These are phyloP conservation scores for cucumber (Cucumis sativus) DNA, from an alignment of 306 rosid species.

Conservation along the genomic window Cucumber_9930_V3 NC_026657.2:40700501-40701000, in stretches of 20 bases:
- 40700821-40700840: too few species aligned
- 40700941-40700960: too few species aligned
- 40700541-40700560: constrained; percentile 90
- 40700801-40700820: background rate
- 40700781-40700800: background rate
- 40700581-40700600: constrained; percentile 77
- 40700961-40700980: too few species aligned
- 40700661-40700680: too few species aligned
- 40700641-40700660: too few species aligned
- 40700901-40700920: too few species aligned
- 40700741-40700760: background rate
- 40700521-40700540: constrained; percentile 81
- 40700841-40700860: too few species aligned
- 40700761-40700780: background rate
- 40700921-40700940: too few species aligned
- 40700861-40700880: too few species aligned
- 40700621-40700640: too few species aligned
- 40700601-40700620: background rate
- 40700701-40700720: background rate
- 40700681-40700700: background rate
- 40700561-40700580: constrained; percentile 53
- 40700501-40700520: constrained; percentile 87
- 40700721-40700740: background rate
- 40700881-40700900: too few species aligned
- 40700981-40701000: too few species aligned